phyloP scores from a whole-genome alignment of 352 stramenopile species.

The Globisporangium canariense region DNA sequence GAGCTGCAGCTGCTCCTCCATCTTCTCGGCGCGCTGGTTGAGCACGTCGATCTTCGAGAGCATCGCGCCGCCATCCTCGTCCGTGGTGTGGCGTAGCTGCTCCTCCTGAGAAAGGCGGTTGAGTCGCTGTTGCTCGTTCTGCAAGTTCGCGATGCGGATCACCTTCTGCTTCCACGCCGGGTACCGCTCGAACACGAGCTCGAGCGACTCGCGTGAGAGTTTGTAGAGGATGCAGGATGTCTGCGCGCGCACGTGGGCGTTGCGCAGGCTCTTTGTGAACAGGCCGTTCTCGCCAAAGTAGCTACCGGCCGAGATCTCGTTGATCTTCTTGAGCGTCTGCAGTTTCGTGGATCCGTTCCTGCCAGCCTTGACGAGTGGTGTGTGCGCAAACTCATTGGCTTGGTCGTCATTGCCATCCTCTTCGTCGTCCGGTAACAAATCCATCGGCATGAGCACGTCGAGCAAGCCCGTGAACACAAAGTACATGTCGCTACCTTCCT shows the following conservation, averaged over 20 bases:
- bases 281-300: constrained; percentile 43
- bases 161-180: constrained; percentile 46
- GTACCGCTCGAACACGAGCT: constrained; percentile 44
- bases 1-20: constrained; percentile 31
- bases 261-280: constrained; percentile 32
- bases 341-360: neutral
- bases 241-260: constrained; percentile 29
- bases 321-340: constrained; percentile 31
- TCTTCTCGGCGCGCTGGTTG: constrained; percentile 23
- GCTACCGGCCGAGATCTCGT: constrained; percentile 27
- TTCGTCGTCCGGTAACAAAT: neutral
- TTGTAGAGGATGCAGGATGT: constrained; percentile 52
- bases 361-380: neutral
- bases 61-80: constrained; percentile 20
- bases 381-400: neutral
- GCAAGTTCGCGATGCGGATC: constrained; percentile 33
- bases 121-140: constrained; percentile 22
- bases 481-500: constrained; percentile 52
- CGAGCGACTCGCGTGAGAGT: constrained; percentile 37
- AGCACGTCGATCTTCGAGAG: constrained; percentile 22
- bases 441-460: constrained; percentile 24
- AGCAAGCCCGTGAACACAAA: constrained; percentile 51
- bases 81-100: constrained; percentile 16
- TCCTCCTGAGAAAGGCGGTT: constrained; percentile 18
- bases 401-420: constrained; percentile 1